phyloP scores from a whole-genome alignment of 192 early-diverging fungal genomes.

The Podila clonocystis region DNA sequence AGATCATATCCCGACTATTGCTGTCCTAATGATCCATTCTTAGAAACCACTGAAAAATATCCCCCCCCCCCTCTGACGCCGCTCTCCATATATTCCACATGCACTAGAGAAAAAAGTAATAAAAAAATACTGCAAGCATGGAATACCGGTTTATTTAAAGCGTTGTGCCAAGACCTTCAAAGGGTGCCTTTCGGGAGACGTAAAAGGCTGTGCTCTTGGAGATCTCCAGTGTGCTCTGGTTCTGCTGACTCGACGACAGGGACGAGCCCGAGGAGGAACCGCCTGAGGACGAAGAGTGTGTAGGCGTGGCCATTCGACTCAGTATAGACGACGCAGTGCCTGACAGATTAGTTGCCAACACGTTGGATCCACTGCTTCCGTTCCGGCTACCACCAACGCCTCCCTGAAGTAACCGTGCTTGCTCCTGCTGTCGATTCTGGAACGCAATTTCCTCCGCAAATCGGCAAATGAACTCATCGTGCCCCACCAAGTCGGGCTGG shows the following conservation, averaged over 20 bases:
- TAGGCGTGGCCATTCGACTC: not conserved
- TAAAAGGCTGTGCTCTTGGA: constrained; percentile 30
- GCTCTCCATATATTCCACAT: too few species aligned
- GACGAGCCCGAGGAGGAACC: not conserved
- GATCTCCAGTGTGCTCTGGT: constrained; percentile 41
- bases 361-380: not conserved
- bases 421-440: constrained; percentile 21
- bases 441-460: constrained; percentile 40
- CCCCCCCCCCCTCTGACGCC: too few species aligned
- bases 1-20: too few species aligned
- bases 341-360: not conserved
- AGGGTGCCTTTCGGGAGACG: constrained; percentile 28
- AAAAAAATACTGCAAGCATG: too few species aligned
- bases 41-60: too few species aligned
- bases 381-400: not conserved
- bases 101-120: too few species aligned
- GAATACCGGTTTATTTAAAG: not conserved
- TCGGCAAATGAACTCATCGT: constrained; percentile 49
- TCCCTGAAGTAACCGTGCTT: not conserved
- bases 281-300: not conserved
- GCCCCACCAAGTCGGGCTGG: constrained; percentile 32
- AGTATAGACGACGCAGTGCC: not conserved
- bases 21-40: too few species aligned
- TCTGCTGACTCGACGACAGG: constrained; percentile 8
- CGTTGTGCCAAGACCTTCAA: not conserved